phyloP scores from a whole-genome alignment of 163 green algal species.

The Coccomyxa subellipsoidea region DNA sequence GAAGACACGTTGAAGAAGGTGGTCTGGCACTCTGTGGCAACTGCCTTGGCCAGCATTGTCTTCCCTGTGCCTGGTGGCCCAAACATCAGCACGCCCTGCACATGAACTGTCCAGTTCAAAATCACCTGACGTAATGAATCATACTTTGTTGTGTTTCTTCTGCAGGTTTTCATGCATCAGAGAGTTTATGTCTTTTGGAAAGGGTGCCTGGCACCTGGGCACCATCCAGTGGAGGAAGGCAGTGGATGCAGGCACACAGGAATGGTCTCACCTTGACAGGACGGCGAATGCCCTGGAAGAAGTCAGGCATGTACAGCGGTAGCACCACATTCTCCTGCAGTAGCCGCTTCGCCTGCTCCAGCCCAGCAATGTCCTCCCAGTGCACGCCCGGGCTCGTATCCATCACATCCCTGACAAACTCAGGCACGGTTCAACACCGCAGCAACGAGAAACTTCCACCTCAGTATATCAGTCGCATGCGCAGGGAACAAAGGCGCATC shows the following conservation, averaged over 20 bases:
- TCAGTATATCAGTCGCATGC: no score
- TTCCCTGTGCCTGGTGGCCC: conserved; percentile 91
- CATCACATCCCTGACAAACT: conserved; percentile 64
- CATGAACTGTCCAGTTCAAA: conserved; percentile 20
- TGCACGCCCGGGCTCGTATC: conserved; percentile 66
- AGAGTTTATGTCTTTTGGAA: no score
- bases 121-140: not conserved
- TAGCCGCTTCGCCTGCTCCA: conserved; percentile 85
- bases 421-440: no score
- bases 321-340: conserved; percentile 89
- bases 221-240: no score
- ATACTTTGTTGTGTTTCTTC: not conserved
- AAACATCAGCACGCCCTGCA: conserved; percentile 89
- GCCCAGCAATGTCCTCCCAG: conserved; percentile 83
- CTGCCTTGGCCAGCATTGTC: conserved; percentile 91
- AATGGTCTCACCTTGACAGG: conserved; percentile 72
- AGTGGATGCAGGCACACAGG: no score
- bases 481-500: no score
- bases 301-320: conserved; percentile 85
- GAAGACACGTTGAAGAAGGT: conserved; percentile 94
- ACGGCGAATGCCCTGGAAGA: conserved; percentile 86
- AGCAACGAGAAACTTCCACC: no score
- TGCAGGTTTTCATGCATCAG: no score
- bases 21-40: conserved; percentile 84
- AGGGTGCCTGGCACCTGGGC: not conserved